A percentile compares a stretch with the other conserved stretches of the same genome.
Evolutionary conservation across 2,329 filamentous ascomycete genomes (phyloP).

Genomic region (Anthostomella pinea): DNA sequence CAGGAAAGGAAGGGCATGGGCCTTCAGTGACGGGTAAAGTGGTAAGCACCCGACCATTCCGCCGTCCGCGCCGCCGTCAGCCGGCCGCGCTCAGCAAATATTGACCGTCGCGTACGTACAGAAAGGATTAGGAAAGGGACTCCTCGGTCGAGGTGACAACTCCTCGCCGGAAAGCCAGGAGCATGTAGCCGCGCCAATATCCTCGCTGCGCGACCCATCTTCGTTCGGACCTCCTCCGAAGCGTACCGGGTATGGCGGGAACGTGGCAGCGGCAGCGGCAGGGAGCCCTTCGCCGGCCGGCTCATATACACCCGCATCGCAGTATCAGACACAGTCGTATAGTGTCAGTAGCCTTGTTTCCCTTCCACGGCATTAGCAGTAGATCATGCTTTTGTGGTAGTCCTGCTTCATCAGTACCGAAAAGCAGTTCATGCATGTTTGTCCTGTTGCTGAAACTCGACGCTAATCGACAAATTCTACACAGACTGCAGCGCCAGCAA

Average conservation of each 20-base stretch:
- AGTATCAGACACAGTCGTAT: too few species aligned
- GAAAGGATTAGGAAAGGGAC: conserved; percentile 46
- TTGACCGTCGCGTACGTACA: conserved; percentile 27
- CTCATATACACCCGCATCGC: conserved; percentile 36
- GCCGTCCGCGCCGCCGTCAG: too few species aligned
- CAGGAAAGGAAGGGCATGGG: conserved; percentile 46
- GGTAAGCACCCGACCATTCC: conserved; percentile 43
- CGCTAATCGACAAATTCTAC: too few species aligned
- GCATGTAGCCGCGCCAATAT: conserved; percentile 56
- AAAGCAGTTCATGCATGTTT: too few species aligned
- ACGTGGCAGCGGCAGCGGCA: conserved; percentile 8
- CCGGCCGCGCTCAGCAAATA: too few species aligned
- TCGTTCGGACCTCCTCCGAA: conserved; percentile 81
- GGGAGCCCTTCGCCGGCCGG: conserved; percentile 10
- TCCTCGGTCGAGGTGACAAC: conserved; percentile 41
- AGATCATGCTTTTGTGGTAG: too few species aligned
- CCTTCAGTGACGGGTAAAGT: conserved; percentile 42
- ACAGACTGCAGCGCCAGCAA: too few species aligned
- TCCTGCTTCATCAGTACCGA: too few species aligned
- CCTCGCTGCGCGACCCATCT: conserved; percentile 69
- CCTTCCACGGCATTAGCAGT: too few species aligned
- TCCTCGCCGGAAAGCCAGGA: conserved; percentile 21
- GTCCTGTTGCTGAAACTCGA: too few species aligned
- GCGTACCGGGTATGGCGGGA: conserved; percentile 37
- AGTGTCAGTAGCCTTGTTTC: too few species aligned